A percentile compares a stretch with the other conserved stretches of the same genome.
Evolutionary conservation across 176 grass and related monocot genomes (phyloP).

Genomic region (Ananas comosus): DNA sequence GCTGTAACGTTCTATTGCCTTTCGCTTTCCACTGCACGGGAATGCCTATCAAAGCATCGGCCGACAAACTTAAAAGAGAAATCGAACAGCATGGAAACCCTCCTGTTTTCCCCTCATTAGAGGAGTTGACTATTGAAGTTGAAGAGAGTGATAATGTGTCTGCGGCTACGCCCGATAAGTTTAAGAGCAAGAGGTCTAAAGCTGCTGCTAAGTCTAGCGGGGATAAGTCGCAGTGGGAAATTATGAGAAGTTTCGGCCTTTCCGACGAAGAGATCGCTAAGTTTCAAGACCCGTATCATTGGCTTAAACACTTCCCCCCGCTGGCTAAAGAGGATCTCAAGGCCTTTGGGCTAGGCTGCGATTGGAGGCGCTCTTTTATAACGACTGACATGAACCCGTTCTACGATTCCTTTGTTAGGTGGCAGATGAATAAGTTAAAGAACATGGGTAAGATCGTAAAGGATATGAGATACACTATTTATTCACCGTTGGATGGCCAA

Average conservation of each 20-base stretch:
- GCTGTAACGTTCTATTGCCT: constrained; percentile 50
- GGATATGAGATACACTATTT: constrained; percentile 59
- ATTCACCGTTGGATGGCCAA: constrained; percentile 74
- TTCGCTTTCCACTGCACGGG: constrained; percentile 82
- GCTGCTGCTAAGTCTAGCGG: constrained; percentile 43
- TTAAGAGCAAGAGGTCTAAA: constrained; percentile 64
- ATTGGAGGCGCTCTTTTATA: constrained; percentile 66
- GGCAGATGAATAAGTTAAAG: constrained; percentile 74
- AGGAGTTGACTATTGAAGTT: constrained; percentile 36
- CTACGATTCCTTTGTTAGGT: constrained; percentile 69
- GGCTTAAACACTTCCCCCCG: constrained; percentile 50
- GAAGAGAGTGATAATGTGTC: constrained; percentile 13
- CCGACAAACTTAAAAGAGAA: constrained; percentile 59
- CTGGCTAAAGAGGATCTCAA: constrained; percentile 49
- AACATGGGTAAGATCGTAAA: constrained; percentile 59
- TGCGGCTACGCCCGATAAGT: constrained; percentile 36
- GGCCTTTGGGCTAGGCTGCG: constrained; percentile 57
- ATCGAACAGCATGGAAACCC: constrained; percentile 50
- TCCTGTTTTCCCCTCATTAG: constrained; percentile 33
- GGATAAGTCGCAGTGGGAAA: constrained; percentile 66
- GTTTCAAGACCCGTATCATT: constrained; percentile 63
- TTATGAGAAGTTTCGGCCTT: constrained; percentile 56
- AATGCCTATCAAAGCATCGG: constrained; percentile 79
- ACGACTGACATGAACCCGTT: constrained; percentile 64
- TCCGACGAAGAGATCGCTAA: constrained; percentile 44